Evolutionary conservation across 768 basidiomycete genomes (phyloP), one percentile per base, ranked within the genome.

Genomic region (Mycena indigotica): DNA sequence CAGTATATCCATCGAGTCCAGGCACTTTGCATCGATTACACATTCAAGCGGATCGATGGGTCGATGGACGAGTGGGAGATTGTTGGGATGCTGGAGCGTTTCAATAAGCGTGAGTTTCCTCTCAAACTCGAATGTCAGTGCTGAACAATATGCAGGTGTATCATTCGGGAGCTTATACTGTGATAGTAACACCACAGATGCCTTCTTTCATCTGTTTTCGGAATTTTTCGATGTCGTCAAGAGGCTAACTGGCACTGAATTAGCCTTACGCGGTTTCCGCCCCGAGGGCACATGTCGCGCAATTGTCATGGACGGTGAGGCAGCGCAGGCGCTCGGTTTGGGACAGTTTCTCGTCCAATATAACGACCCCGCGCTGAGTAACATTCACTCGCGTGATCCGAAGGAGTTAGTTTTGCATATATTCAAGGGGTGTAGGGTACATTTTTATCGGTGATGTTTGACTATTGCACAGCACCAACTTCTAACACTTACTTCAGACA

Each of bases 61-160:
- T 50, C 52, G 0, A 39, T 62, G 41, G 60, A 69, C 45, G 63
- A 69, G 54, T 67, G 65, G 60, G 62, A 69, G 41, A 58, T 66
- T 21, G 65, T 48, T 12, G 50, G 30, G 10, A 56, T 52, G 53
- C 2, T 57, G 19, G 57, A 55, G 10, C 48, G 53, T n/a, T 50
- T 50, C 49, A 45, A 65, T 16, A 17, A 46, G 19, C 56, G 58
- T 65, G 55, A 30, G 39, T 26, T 17, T 48, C 24, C 25, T 21
- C 30, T 41, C 24, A 25, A 25, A 26, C 30, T 52, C 17, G 8
- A n/a, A n/a, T n/a, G n/a, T n/a, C n/a, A n/a, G n/a, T n/a, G n/a
- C n/a, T n/a, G n/a, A n/a, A n/a, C n/a, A n/a, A n/a, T n/a, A 17
- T 26, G 6, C 57, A 68, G 67, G 67, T 29, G 25, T 63, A 4